Conservation (phyloP, 805 yeast genomes). For the Candida ipomoeae region DNA sequence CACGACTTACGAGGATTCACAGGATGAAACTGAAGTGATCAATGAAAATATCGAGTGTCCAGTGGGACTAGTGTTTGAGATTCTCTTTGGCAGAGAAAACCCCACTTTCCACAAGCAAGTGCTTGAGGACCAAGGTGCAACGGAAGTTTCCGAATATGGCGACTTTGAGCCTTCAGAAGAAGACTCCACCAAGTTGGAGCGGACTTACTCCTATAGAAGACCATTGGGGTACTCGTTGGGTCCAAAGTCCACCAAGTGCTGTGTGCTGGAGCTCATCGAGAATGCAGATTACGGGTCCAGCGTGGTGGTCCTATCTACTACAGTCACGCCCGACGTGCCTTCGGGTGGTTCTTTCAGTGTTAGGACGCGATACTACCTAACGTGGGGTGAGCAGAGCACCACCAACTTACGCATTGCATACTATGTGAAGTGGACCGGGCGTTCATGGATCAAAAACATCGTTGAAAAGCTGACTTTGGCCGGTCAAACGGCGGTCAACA, state of each 20-base stretch:
- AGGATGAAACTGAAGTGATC: constrained; percentile 51
- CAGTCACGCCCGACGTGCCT: constrained; percentile 79
- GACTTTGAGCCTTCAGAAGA: constrained; percentile 8
- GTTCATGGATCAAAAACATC: constrained; percentile 75
- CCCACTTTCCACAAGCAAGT: constrained; percentile 40
- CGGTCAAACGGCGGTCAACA: constrained; percentile 66
- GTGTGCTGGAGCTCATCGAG: constrained; percentile 56
- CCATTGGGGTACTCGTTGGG: constrained; percentile 69
- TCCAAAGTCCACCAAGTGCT: constrained; percentile 70
- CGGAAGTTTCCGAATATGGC: constrained; percentile 44
- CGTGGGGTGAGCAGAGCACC: constrained; percentile 67
- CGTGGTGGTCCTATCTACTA: constrained; percentile 50
- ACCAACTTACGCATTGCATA: constrained; percentile 65
- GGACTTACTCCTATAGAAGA: constrained; percentile 56
- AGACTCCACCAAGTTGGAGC: constrained; percentile 30
- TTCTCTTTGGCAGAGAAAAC: constrained; percentile 60
- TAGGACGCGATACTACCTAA: constrained; percentile 62
- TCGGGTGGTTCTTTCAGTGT: constrained; percentile 81
- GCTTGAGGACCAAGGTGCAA: constrained; percentile 59
- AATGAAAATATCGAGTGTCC: constrained; percentile 60
- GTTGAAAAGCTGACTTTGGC: constrained; percentile 70
- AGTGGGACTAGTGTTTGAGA: constrained; percentile 52
- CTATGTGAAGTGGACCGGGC: constrained; percentile 83
- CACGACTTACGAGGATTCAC: constrained; percentile 10
- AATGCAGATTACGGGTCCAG: constrained; percentile 45